A percentile compares a stretch with the other conserved stretches of the same genome.
phyloP scores from a whole-genome alignment of 1,139 yeast genomes.

The Nadsonia commutata region DNA sequence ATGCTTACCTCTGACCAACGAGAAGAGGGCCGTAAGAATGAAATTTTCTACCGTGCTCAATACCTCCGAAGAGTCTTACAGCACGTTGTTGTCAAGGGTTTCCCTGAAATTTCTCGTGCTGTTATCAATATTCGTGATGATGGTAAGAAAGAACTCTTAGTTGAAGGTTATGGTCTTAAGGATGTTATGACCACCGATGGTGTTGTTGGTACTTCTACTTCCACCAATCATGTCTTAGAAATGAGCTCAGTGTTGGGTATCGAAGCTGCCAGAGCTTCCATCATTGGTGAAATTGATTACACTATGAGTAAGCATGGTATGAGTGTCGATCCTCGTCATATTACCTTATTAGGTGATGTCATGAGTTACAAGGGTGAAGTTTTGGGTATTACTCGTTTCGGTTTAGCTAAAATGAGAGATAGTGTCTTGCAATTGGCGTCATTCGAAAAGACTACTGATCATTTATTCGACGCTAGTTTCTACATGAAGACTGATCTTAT shows the following conservation, averaged over 20 bases:
- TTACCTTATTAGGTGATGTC: slow-evolving; percentile 91
- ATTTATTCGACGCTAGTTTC: slow-evolving; percentile 94
- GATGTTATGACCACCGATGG: slow-evolving; percentile 98
- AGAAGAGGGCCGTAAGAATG: slow-evolving; percentile 24
- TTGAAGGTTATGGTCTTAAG: slow-evolving; percentile 94
- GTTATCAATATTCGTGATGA: slow-evolving; percentile 88
- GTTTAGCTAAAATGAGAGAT: slow-evolving; percentile 96
- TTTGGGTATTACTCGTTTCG: slow-evolving; percentile 93
- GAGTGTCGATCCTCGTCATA: slow-evolving; percentile 99
- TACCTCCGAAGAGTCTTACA: slow-evolving; percentile 76
- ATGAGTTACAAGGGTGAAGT: slow-evolving; percentile 99
- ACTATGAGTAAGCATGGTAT: slow-evolving; percentile 99
- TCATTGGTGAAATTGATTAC: slow-evolving; percentile 86
- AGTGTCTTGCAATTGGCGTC: slow-evolving; percentile 93
- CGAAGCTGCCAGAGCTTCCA: slow-evolving; percentile 92
- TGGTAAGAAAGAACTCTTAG: slow-evolving; percentile 76
- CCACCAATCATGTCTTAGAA: slow-evolving; percentile 85
- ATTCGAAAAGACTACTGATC: slow-evolving; percentile 97
- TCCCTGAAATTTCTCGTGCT: slow-evolving; percentile 83
- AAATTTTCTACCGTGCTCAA: slow-evolving; percentile 78
- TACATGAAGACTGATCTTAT: slow-evolving; percentile 91
- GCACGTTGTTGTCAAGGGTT: slow-evolving; percentile 79
- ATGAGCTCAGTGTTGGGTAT: slow-evolving; percentile 85
- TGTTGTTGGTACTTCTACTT: slow-evolving; percentile 74
- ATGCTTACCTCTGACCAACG: slow-evolving; percentile 15